Base-by-base conservation (phyloP, 192 early-diverging fungal genomes). In the Glomus cerebriforme region DNA sequence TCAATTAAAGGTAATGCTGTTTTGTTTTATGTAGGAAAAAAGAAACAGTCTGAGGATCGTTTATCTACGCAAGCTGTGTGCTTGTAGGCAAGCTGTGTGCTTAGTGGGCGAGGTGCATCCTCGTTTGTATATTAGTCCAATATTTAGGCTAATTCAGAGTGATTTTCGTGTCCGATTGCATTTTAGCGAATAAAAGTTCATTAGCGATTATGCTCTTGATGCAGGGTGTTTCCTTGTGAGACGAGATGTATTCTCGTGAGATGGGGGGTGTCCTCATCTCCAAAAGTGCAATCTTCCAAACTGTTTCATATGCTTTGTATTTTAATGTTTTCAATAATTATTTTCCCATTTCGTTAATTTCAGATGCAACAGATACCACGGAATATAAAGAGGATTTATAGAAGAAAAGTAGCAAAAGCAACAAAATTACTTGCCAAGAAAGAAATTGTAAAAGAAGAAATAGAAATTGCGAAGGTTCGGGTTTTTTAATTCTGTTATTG, bases 1-100 rank as follows among this genome's bases (percentile, higher is more conserved):
- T 34, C 66, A 34, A 68, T 10, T 68, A n/a, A n/a, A n/a, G n/a
- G n/a, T n/a, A n/a, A n/a, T n/a, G n/a, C n/a, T n/a, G n/a, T n/a
- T n/a, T n/a, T n/a, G n/a, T n/a, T n/a, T n/a, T n/a, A n/a, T n/a
- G n/a, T n/a, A n/a, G n/a, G n/a, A n/a, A 34, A 68, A 29, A 37
- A 37, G 31, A 68, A 37, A 43, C 39, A 43, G 39, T 5, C 39
- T 43, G 39, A 43, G 32, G 17, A 29, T 26, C 6, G 2, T 13
- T 29, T 26, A n/a, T 29, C 66, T 68, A 68, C 15, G 66, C 66
- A 68, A n/a, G 31, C 2, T 17, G 6, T 39, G 66, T 34, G 66
- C 31, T 68, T 68, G 66, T 68, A 13, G 66, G 66, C 31, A 17
- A 68, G 66, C 66, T 68, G 66, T 43, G 66, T 34, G 66, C 31